Percentiles rank a stretch among this genome's conserved stretches.
These are phyloP conservation scores for Aureobasidium leucospermi DNA, from an alignment of 2,329 filamentous ascomycete species.

Conservation along the genomic window DNA sequence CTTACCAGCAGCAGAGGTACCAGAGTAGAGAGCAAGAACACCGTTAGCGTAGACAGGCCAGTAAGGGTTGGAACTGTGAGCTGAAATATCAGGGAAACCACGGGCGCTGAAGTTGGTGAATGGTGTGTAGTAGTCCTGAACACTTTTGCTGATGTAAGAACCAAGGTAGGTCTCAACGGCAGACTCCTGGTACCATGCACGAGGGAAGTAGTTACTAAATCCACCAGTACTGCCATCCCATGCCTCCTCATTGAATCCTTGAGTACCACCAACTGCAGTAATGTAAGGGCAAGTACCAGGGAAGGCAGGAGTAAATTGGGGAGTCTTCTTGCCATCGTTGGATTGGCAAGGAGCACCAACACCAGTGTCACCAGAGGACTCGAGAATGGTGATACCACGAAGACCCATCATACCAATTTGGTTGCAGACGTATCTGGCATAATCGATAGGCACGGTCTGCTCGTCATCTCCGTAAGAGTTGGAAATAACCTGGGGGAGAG, in stretches of 20 bases:
- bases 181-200: slow-evolving; percentile 36
- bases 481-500: slow-evolving; percentile 54
- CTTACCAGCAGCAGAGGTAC: slow-evolving; percentile 1
- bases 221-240: too few species aligned
- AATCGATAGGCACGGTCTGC: slow-evolving; percentile 52
- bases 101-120: slow-evolving; percentile 25
- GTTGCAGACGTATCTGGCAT: slow-evolving; percentile 54
- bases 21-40: slow-evolving; percentile 28
- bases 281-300: slow-evolving; percentile 42
- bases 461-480: slow-evolving; percentile 60
- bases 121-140: slow-evolving; percentile 30
- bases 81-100: slow-evolving; percentile 39
- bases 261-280: slow-evolving; percentile 38
- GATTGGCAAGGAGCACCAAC: slow-evolving; percentile 41
- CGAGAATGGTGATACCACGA: slow-evolving; percentile 56
- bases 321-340: slow-evolving; percentile 40
- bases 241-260: slow-evolving; percentile 34
- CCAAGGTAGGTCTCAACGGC: slow-evolving; percentile 34
- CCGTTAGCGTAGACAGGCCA: slow-evolving; percentile 39
- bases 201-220: slow-evolving; percentile 37
- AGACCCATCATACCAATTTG: slow-evolving; percentile 57
- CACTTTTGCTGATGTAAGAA: slow-evolving; percentile 26
- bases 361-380: slow-evolving; percentile 55
- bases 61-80: slow-evolving; percentile 40
- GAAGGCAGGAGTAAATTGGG: slow-evolving; percentile 39